Base-by-base conservation (phyloP, 2,329 filamentous ascomycete species). In the Fusarium sp. region DNA sequence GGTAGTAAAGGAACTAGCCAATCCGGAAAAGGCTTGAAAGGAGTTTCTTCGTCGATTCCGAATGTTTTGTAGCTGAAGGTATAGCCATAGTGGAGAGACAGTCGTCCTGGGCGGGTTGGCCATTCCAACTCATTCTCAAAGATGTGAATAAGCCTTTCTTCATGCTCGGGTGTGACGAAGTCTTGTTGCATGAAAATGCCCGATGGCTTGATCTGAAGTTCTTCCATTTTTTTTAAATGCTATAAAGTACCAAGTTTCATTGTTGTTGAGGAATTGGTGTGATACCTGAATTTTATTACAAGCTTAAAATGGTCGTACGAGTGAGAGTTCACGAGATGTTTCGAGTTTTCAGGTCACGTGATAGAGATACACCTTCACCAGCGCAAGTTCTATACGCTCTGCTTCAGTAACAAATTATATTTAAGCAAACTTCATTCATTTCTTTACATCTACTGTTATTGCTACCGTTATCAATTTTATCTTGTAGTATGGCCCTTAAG, bases 51-150 rank as follows among this genome's bases (percentile, higher is more conserved):
- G 70, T 87, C 86, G 25, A 88, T 81, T 2, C 83, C 84, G 64
- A 88, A 88, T 2, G 86, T 88, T 72, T 86, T 87, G 74, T 88
- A 88, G 79, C 85, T 84, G 72, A 88, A 88, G 0, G 84, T 86
- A 73, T 87, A 86, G 54, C 86, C 86, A 69, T 84, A 88, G 73
- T 88, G 86, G 0, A 87, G 78, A 0, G 85, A 87, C 4, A 83
- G 74, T 6, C 85, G 81, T 5, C 83, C 84, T 30, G 77, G 70
- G 29, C 83, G 80, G 7, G 78, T 77, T 9, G 76, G 84, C 85
- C 85, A 87, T 30, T 78, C 65, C 16, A 87, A 78, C 47, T 83
- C 75, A 61, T 82, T 70, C 42, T 71, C 78, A 69, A 87, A 86
- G 40, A 75, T 74, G 6, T 79, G 70, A 51, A 86, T 72, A 4